phyloP scores from a whole-genome alignment of 352 stramenopile genomes.

The Phytopythium kandeliae region DNA sequence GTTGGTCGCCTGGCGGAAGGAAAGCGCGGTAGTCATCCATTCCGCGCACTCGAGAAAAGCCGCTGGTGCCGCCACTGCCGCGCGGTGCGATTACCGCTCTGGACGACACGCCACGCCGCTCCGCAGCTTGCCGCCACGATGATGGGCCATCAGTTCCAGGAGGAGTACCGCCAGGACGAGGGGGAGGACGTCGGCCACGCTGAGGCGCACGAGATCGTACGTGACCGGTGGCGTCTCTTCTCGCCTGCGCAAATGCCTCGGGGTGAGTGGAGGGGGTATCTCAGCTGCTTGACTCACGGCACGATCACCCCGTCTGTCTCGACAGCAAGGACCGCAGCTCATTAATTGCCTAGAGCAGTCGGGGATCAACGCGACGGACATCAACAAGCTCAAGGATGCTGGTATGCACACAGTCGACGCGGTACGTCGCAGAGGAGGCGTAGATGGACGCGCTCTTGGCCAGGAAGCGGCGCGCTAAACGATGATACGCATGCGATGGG shows the following conservation, averaged over 20 bases:
- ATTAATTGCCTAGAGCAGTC: slow-evolving; percentile 93
- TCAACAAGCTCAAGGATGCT: slow-evolving; percentile 97
- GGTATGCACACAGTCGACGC: slow-evolving; percentile 98
- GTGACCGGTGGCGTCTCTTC: not conserved
- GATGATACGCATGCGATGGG: too few species aligned
- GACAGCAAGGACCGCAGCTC: slow-evolving; percentile 68
- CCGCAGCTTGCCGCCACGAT: slow-evolving; percentile 5
- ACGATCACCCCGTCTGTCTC: not conserved
- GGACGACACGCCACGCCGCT: not conserved
- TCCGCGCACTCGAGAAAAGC: not conserved
- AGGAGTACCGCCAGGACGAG: slow-evolving; percentile 35
- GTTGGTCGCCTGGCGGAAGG: slow-evolving; percentile 3
- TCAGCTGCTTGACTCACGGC: too few species aligned
- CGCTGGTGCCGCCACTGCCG: too few species aligned
- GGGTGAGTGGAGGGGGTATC: too few species aligned
- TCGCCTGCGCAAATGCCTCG: too few species aligned
- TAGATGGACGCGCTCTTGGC: too few species aligned
- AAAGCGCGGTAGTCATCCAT: slow-evolving; percentile 4
- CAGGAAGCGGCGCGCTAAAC: too few species aligned
- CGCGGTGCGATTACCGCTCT: too few species aligned
- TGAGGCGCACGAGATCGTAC: slow-evolving; percentile 43
- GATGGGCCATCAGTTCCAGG: slow-evolving; percentile 35
- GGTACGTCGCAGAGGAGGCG: too few species aligned
- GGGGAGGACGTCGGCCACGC: slow-evolving; percentile 25
- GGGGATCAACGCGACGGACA: slow-evolving; percentile 96